A percentile compares a stretch with the other conserved stretches of the same genome.
Evolutionary conservation across 768 basidiomycete genomes (phyloP).

Genomic region (Mycena floridula): DNA sequence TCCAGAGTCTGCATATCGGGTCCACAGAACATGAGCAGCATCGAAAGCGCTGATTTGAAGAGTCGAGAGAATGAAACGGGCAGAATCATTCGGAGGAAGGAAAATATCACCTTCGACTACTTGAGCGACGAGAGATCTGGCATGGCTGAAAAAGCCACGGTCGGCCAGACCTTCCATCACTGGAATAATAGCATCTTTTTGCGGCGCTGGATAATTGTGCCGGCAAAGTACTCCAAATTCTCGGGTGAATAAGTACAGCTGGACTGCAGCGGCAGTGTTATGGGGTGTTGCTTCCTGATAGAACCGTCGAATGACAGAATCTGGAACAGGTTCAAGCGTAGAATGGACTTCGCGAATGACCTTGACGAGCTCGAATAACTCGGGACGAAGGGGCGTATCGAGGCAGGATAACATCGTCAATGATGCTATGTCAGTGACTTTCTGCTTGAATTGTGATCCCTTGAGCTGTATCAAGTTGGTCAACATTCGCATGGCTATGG

Average conservation of each 20-base stretch:
- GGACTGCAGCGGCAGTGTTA: conserved; percentile 28
- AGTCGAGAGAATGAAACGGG: conserved; percentile 38
- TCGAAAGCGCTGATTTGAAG: conserved; percentile 42
- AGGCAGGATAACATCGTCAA: neutral
- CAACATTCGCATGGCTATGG: conserved; percentile 34
- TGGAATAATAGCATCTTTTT: conserved; percentile 39
- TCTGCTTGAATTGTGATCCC: neutral
- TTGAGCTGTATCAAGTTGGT: conserved; percentile 17
- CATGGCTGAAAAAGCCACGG: conserved; percentile 36
- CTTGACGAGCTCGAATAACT: neutral
- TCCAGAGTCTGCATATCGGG: conserved; percentile 20
- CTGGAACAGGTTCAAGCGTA: neutral
- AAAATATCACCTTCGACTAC: conserved; percentile 33
- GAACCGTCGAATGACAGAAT: neutral
- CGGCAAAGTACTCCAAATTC: conserved; percentile 19
- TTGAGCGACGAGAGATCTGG: conserved; percentile 44
- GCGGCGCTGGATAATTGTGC: conserved; percentile 47
- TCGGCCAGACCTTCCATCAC: conserved; percentile 41
- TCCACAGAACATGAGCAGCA: conserved; percentile 49
- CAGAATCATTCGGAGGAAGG: conserved; percentile 40
- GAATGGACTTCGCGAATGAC: neutral
- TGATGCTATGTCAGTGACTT: neutral
- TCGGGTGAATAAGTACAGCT: conserved; percentile 43
- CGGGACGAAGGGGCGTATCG: neutral
- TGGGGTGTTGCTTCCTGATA: conserved; percentile 32